These are phyloP conservation scores for Stereocaulon alpinum DNA, from an alignment of 495 filamentous ascomycete species.

Conservation along the genomic window DNA sequence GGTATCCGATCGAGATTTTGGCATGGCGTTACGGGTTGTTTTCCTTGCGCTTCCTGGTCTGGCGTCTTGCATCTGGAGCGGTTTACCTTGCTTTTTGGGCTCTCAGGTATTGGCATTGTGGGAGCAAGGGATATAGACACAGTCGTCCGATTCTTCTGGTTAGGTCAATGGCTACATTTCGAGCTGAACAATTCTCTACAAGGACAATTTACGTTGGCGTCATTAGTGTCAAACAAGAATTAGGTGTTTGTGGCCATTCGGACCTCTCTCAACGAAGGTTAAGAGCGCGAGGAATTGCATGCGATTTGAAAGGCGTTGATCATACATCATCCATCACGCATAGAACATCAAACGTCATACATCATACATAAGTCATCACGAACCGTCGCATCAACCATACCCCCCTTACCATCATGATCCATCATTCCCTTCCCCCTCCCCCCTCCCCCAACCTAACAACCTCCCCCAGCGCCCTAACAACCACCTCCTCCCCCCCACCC, in stretches of 20 bases:
- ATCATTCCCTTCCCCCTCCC: neutral
- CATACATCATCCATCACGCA: neutral
- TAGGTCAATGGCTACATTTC: no score
- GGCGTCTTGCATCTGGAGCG: neutral
- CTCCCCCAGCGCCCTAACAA: conserved; percentile 10
- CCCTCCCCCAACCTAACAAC: conserved; percentile 4
- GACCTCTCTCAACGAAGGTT: no score
- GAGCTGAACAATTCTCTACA: no score
- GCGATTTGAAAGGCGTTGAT: neutral
- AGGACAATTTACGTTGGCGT: no score
- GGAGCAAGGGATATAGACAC: neutral
- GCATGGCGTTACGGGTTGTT: neutral
- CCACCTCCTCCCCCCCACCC: neutral
- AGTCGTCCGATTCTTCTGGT: neutral
- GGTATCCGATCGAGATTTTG: neutral
- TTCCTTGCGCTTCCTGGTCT: neutral
- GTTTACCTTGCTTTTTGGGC: neutral
- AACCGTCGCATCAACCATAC: neutral
- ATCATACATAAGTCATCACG: neutral
- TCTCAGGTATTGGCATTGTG: neutral
- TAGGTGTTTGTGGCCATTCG: no score
- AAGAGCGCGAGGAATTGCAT: neutral
- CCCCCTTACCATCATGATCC: neutral
- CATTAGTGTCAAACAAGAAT: no score
- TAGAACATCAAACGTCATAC: neutral